These are phyloP conservation scores for Beauveria bassiana DNA, from an alignment of 2,329 filamentous ascomycete species.

Conservation along the genomic window DNA sequence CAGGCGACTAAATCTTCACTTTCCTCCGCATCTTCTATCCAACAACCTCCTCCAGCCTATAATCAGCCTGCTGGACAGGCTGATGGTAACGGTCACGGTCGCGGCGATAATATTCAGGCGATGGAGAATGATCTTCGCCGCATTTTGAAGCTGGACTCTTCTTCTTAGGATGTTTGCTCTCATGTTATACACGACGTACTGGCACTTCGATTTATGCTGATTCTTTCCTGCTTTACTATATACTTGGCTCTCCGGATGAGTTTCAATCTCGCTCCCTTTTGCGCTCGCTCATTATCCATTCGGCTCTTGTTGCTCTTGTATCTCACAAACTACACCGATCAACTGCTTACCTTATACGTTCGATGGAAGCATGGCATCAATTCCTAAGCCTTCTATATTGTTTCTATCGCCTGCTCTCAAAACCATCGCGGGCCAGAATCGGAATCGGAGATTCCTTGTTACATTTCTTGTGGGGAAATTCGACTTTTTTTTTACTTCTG, in stretches of 20 bases:
- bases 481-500: not conserved
- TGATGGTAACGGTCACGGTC: slow-evolving; percentile 8
- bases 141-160: slow-evolving; percentile 37
- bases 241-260: not conserved
- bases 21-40: not conserved
- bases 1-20: not conserved
- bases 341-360: not conserved
- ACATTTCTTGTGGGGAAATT: not conserved
- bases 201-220: not conserved
- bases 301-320: slow-evolving; percentile 1
- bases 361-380: not conserved
- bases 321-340: not conserved
- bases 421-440: not conserved
- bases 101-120: slow-evolving; percentile 31
- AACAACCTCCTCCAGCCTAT: not conserved
- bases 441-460: not conserved
- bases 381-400: not conserved
- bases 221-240: not conserved
- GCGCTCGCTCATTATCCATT: not conserved
- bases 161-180: not conserved
- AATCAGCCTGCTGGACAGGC: slow-evolving; percentile 5
- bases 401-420: not conserved
- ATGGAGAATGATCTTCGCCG: slow-evolving; percentile 49
- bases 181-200: not conserved
- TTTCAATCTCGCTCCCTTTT: not conserved